Base-by-base conservation (phyloP, 2,329 filamentous ascomycete genomes). In the Phaeosphaeriaceae sp. region DNA sequence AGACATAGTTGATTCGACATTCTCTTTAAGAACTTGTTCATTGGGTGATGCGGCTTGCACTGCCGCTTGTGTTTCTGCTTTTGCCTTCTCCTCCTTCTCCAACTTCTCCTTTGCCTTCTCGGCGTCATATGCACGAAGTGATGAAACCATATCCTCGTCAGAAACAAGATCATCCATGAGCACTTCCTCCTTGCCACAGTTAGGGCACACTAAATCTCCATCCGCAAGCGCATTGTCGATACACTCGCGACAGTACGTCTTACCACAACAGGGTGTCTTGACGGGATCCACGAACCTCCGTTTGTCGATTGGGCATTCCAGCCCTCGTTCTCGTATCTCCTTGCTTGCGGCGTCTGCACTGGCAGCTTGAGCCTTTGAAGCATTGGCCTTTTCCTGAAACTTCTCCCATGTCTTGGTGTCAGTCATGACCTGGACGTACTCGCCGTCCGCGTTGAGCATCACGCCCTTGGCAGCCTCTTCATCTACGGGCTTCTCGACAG, bases 231-330 rank as follows among this genome's bases (percentile, higher is more conserved):
- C 90, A 84, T 96, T 96, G 74, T 94, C 95, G 78, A 99, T 97
- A 88, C 94, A 99, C 75, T 97, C 92, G 85, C 94, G 94, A 83
- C 94, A 99, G 82, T 96, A 99, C 72, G 92, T 97, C 84, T 89
- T 95, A 79, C 89, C 85, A 82, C 94, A 99, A 84, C 94, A 99
- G 62, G 94, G 93, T 71, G 94, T 97, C 85, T 96, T 96, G 83
- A 95, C 94, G 83, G 94, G 93, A 75, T 97, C 91, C 86, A 95
- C 87, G 79, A 97, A 97, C 84, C 96, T 88, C 77, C 90, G 92
- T 79, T 95, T 95, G 86, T 97, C 94, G 82, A 97, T 89, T 60
- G 92, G 84, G 81, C 94, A 99, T 76, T 94, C 88, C 71, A 99
- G 81, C 61, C 93, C 93, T 67, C 85, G 87, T 74, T 94, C 89